These are phyloP conservation scores for Trichoderma afroharzianum DNA, from an alignment of 2,329 filamentous ascomycete genomes.

Conservation along the genomic window DNA sequence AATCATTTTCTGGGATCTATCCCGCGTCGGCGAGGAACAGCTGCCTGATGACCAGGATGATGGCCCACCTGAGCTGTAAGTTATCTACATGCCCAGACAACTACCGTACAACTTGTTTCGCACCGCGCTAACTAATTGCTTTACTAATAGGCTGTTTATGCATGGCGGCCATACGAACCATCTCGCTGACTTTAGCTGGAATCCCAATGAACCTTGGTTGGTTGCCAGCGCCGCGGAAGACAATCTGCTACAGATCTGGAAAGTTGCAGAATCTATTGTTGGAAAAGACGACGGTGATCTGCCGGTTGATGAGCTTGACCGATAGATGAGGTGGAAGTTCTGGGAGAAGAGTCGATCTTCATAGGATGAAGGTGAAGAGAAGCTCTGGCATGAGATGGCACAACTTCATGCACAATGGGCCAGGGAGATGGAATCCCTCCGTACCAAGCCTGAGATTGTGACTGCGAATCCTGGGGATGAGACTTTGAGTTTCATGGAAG, in stretches of 20 bases:
- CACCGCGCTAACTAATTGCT: slow-evolving; percentile 19
- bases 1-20: slow-evolving; percentile 95
- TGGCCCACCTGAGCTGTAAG: slow-evolving; percentile 88
- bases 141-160: slow-evolving; percentile 76
- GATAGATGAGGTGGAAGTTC: slow-evolving; percentile 42
- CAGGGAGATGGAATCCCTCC: slow-evolving; percentile 8
- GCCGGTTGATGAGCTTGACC: slow-evolving; percentile 72
- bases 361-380: slow-evolving; percentile 29
- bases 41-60: slow-evolving; percentile 92
- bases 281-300: slow-evolving; percentile 73
- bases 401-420: neutral
- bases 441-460: neutral
- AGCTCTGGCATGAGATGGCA: slow-evolving; percentile 24
- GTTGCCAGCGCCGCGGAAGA: slow-evolving; percentile 95
- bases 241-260: slow-evolving; percentile 94
- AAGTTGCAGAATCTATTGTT: slow-evolving; percentile 77
- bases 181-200: slow-evolving; percentile 96
- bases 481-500: neutral
- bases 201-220: slow-evolving; percentile 93
- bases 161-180: slow-evolving; percentile 97
- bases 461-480: neutral
- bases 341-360: slow-evolving; percentile 29
- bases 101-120: neutral
- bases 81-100: slow-evolving; percentile 22
- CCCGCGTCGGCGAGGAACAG: slow-evolving; percentile 88